A percentile compares a stretch with the other conserved stretches of the same genome.
Evolutionary conservation across 805 yeast species (phyloP).

Genomic region (Teunomyces tritomae): DNA sequence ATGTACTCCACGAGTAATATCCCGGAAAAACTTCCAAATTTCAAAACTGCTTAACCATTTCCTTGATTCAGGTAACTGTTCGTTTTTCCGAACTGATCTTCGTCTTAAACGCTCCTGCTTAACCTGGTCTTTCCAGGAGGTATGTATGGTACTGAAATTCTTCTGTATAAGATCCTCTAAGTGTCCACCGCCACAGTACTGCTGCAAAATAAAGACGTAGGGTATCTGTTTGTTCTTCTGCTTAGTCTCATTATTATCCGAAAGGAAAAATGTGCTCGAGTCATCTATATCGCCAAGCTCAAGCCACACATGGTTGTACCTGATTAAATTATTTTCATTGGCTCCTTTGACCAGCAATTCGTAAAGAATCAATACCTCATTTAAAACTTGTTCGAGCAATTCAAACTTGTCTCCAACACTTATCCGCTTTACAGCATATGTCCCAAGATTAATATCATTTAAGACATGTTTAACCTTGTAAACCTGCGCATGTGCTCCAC

Average conservation of each 20-base stretch:
- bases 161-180: constrained; percentile 57
- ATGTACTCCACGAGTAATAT: constrained; percentile 65
- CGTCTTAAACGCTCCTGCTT: constrained; percentile 26
- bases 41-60: constrained; percentile 53
- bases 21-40: constrained; percentile 64
- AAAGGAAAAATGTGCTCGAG: constrained; percentile 34
- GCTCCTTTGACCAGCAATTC: constrained; percentile 44
- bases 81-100: constrained; percentile 5
- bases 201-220: constrained; percentile 78
- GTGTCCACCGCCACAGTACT: constrained; percentile 87
- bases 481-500: constrained; percentile 84
- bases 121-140: constrained; percentile 27
- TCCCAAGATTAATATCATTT: constrained; percentile 67
- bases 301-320: constrained; percentile 90
- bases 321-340: constrained; percentile 59
- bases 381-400: constrained; percentile 67
- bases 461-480: constrained; percentile 80
- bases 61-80: background rate
- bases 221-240: constrained; percentile 43
- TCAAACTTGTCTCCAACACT: constrained; percentile 74
- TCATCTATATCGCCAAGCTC: constrained; percentile 60
- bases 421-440: constrained; percentile 81
- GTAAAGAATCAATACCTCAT: constrained; percentile 74
- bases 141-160: constrained; percentile 21
- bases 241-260: constrained; percentile 9